Evolutionary conservation across 192 early-diverging fungal species (phyloP).

Genomic region (Pilobolus umbonatus): DNA sequence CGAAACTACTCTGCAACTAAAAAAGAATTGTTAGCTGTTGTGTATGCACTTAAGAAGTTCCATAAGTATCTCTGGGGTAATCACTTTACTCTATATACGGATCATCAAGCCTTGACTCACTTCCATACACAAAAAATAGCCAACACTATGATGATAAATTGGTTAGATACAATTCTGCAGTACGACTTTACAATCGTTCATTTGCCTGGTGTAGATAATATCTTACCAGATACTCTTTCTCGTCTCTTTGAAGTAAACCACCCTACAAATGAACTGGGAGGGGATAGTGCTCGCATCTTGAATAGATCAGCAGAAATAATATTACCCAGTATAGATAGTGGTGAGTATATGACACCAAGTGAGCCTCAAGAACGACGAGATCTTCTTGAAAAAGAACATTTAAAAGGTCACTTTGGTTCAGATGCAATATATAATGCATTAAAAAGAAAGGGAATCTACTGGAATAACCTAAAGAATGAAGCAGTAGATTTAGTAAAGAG

Average conservation of each 20-base stretch:
- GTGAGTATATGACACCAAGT: not conserved
- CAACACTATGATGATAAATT: constrained; percentile 23
- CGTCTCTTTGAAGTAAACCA: constrained; percentile 10
- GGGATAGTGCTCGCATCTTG: constrained; percentile 5
- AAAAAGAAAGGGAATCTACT: not conserved
- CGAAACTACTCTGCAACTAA: not conserved
- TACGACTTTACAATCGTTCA: constrained; percentile 28
- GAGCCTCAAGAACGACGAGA: not conserved
- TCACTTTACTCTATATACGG: constrained; percentile 32
- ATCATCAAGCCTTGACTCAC: constrained; percentile 31
- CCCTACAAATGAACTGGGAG: constrained; percentile 4
- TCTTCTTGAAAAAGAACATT: not conserved
- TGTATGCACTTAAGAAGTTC: constrained; percentile 24
- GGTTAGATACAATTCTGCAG: constrained; percentile 28
- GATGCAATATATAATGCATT: not conserved
- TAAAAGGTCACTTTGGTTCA: not conserved
- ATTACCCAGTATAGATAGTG: not conserved
- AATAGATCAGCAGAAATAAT: not conserved
- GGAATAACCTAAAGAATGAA: not conserved
- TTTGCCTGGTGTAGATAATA: constrained; percentile 22
- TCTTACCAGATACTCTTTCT: constrained; percentile 32
- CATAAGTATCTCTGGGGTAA: constrained; percentile 36
- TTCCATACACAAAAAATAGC: constrained; percentile 21
- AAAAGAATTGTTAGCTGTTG: not conserved
- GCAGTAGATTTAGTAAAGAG: not conserved